phyloP scores from a whole-genome alignment of 2,329 filamentous ascomycete species.

The Aspergillus pseudotamarii region DNA sequence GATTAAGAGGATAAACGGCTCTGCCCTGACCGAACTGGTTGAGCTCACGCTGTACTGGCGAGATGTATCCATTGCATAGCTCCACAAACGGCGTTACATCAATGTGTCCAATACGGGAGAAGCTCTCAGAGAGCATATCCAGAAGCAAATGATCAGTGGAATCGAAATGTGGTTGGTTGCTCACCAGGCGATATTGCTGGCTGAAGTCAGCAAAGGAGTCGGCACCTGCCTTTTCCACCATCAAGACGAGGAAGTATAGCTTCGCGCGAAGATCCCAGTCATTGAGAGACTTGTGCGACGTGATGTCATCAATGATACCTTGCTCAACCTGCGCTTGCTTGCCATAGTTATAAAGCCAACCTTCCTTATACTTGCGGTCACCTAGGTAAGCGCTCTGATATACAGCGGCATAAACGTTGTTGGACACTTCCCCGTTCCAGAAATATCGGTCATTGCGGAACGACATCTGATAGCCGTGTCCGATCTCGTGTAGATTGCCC shows the following conservation, averaged over 20 bases:
- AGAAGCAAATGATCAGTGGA: not conserved
- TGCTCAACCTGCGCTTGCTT: not conserved
- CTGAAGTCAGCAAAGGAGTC: not conserved
- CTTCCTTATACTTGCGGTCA: not conserved
- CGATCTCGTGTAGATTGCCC: not conserved
- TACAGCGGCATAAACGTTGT: not conserved
- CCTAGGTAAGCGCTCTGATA: not conserved
- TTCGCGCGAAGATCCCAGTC: not conserved
- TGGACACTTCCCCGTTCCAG: not conserved
- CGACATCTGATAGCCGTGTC: not conserved
- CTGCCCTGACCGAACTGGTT: not conserved
- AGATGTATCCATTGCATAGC: not conserved
- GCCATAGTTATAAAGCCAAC: not conserved
- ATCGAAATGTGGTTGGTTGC: not conserved
- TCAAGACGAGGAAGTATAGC: not conserved
- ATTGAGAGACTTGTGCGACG: not conserved
- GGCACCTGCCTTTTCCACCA: not conserved
- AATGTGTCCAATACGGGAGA: not conserved
- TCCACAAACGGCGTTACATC: not conserved
- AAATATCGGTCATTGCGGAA: not conserved
- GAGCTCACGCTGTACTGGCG: not conserved
- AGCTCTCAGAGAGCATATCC: not conserved
- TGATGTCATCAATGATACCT: not conserved
- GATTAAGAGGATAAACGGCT: not conserved
- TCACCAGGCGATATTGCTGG: not conserved